Percentiles rank a stretch among this genome's conserved stretches.
Conservation (phyloP, 2,329 filamentous ascomycete species). For the Penicillium sp. region DNA sequence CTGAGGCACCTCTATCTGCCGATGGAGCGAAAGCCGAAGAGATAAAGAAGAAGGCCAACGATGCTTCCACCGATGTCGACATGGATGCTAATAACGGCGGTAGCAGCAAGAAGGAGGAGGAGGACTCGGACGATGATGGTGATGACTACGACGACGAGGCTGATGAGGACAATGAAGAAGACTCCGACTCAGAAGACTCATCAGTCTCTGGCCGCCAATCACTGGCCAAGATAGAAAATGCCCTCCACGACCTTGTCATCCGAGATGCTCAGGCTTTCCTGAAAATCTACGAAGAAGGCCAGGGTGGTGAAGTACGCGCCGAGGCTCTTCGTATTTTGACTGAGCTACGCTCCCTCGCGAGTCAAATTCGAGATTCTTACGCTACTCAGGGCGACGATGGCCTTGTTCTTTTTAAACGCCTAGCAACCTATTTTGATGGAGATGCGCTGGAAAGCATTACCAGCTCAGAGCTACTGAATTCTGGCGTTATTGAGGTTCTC, state of each 20-base stretch:
- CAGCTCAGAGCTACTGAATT: conserved; percentile 90
- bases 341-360: conserved; percentile 71
- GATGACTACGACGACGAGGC: conserved; percentile 58
- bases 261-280: conserved; percentile 81
- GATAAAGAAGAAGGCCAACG: conserved; percentile 7
- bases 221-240: conserved; percentile 46
- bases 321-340: conserved; percentile 78
- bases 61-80: conserved; percentile 17
- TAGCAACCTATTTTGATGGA: conserved; percentile 84
- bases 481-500: conserved; percentile 82
- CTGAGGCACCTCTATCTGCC: conserved; percentile 49
- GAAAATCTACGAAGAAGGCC: conserved; percentile 77
- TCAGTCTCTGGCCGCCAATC: conserved; percentile 51
- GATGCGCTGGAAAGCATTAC: conserved; percentile 92
- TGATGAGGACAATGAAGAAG: conserved; percentile 51
- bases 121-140: conserved; percentile 58
- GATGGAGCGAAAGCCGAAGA: conserved; percentile 20
- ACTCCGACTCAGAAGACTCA: conserved; percentile 71
- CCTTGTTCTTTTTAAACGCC: conserved; percentile 68
- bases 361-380: conserved; percentile 74
- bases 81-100: conserved; percentile 26
- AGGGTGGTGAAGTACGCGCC: conserved; percentile 73
- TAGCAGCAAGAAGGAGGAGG: conserved; percentile 40
- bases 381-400: conserved; percentile 56
- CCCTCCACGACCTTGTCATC: conserved; percentile 73